phyloP scores from a whole-genome alignment of 805 yeast genomes.

The Pichia cephalocereana region DNA sequence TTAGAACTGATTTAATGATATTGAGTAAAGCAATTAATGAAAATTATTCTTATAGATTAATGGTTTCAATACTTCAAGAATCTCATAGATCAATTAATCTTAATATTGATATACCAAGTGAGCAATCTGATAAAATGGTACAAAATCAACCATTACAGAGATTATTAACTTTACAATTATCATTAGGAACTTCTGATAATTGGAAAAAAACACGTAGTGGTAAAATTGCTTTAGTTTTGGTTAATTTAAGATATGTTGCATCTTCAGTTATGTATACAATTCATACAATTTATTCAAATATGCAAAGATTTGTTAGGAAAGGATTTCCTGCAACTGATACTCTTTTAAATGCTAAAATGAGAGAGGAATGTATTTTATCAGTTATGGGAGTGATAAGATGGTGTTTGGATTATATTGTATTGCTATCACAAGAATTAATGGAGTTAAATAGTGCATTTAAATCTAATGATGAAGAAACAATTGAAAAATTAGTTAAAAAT shows the following conservation, averaged over 20 bases:
- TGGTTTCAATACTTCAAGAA: conserved; percentile 45
- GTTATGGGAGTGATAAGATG: conserved; percentile 77
- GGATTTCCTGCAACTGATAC: conserved; percentile 41
- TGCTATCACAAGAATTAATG: conserved; percentile 62
- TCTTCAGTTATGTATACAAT: conserved; percentile 59
- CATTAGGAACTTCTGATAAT: conserved; percentile 42
- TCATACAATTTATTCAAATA: conserved; percentile 55
- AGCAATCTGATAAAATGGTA: conserved; percentile 65
- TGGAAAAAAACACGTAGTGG: conserved; percentile 34
- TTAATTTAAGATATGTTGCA: conserved; percentile 62
- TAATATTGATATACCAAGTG: conserved; percentile 59
- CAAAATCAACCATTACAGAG: conserved; percentile 74
- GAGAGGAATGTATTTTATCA: conserved; percentile 56
- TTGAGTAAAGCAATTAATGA: conserved; percentile 15
- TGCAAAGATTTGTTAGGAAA: conserved; percentile 48
- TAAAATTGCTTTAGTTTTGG: conserved; percentile 49
- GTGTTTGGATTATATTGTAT: conserved; percentile 72
- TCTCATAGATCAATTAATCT: conserved; percentile 69
- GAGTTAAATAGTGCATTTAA: conserved; percentile 30
- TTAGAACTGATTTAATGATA: conserved; percentile 38
- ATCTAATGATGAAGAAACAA: conserved; percentile 14
- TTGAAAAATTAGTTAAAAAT: conserved; percentile 16
- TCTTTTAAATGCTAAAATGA: conserved; percentile 28
- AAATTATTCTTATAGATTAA: conserved; percentile 26
- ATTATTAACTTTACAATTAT: conserved; percentile 57